phyloP scores from a whole-genome alignment of 306 rosid genomes.

The Prunus padus region DNA sequence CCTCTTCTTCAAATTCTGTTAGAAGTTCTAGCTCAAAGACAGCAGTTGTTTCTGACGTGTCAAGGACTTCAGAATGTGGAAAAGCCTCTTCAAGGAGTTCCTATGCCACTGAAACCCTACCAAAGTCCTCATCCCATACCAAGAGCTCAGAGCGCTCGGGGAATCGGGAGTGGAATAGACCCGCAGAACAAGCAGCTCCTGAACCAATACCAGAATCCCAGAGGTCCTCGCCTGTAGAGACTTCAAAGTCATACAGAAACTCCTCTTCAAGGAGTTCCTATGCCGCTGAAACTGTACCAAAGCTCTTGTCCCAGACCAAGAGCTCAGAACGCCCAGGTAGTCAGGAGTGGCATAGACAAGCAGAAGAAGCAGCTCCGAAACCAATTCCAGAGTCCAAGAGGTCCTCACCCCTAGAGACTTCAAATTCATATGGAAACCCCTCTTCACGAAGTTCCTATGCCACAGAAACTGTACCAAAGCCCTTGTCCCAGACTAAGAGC shows the following conservation, averaged over 20 bases:
- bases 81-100: conserved; percentile 42
- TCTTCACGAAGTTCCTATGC: conserved; percentile 39
- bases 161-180: too few species aligned
- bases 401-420: not conserved
- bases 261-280: not conserved
- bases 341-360: not conserved
- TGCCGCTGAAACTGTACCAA: not conserved
- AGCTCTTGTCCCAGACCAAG: not conserved
- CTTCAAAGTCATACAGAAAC: not conserved
- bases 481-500: conserved; percentile 30
- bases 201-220: too few species aligned
- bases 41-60: conserved; percentile 21
- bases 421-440: conserved; percentile 14
- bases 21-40: conserved; percentile 29
- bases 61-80: conserved; percentile 17
- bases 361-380: not conserved
- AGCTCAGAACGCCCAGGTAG: not conserved
- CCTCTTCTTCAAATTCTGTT: conserved; percentile 41
- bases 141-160: conserved; percentile 31
- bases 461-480: conserved; percentile 27
- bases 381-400: not conserved
- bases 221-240: too few species aligned
- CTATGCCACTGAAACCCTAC: conserved; percentile 31
- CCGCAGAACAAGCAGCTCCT: too few species aligned
- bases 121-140: conserved; percentile 28